These are phyloP conservation scores for Myxozyma udenii DNA, from an alignment of 805 yeast genomes.

Conservation along the genomic window DNA sequence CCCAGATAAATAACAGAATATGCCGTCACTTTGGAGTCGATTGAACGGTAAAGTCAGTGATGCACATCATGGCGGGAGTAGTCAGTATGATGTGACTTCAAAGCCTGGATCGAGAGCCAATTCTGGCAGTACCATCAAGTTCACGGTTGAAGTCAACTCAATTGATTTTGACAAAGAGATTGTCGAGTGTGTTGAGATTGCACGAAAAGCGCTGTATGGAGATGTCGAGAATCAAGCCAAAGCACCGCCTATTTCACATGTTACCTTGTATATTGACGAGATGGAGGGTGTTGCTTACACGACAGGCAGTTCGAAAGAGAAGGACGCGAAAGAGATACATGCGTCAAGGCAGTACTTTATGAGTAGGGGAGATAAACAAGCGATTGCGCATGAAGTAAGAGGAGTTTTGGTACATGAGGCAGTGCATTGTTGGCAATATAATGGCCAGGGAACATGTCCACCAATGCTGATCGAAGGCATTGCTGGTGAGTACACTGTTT, in stretches of 20 bases:
- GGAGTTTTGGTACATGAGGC: conserved; percentile 13
- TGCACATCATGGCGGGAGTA: too few species aligned
- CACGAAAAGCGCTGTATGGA: conserved; percentile 10
- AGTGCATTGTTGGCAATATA: conserved; percentile 11
- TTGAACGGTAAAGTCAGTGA: too few species aligned
- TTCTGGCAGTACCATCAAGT: background rate
- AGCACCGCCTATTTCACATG: background rate
- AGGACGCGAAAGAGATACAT: conserved; percentile 3
- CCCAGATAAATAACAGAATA: too few species aligned
- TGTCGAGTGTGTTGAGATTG: background rate
- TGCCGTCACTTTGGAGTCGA: too few species aligned
- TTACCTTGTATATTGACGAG: background rate
- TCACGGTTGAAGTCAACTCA: background rate
- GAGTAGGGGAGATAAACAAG: background rate
- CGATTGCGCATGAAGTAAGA: conserved; percentile 3
- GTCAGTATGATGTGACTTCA: too few species aligned
- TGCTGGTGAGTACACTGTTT: conserved; percentile 6
- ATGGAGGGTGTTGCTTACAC: conserved; percentile 15
- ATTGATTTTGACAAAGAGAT: too few species aligned
- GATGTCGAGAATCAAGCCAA: background rate
- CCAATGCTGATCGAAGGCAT: conserved; percentile 12
- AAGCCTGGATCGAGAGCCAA: too few species aligned
- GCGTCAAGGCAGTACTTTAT: conserved; percentile 1
- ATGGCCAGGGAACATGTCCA: conserved; percentile 13
- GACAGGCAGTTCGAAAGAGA: background rate